Evolutionary conservation across 2,329 filamentous ascomycete genomes (phyloP).

Genomic region (Aureobasidium namibiae): DNA sequence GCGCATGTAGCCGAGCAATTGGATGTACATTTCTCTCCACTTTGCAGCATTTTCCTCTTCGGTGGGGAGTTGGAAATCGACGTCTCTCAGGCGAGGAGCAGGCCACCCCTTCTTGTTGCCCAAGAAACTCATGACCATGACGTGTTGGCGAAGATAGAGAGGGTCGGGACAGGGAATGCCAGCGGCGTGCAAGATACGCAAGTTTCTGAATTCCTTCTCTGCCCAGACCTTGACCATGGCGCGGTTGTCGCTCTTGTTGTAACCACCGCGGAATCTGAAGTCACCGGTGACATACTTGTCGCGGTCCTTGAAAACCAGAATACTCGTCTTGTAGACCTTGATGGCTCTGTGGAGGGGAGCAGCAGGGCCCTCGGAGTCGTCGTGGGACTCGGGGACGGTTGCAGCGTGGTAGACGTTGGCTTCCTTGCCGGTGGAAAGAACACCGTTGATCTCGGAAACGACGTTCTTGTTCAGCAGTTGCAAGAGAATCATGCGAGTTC

Average conservation of each 20-base stretch:
- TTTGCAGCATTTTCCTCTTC: constrained; percentile 53
- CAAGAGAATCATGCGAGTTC: constrained; percentile 89
- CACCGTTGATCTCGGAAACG: constrained; percentile 87
- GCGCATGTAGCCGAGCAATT: constrained; percentile 82
- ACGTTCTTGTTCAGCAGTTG: constrained; percentile 92
- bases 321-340: constrained; percentile 98
- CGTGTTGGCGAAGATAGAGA: constrained; percentile 81
- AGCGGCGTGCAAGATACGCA: constrained; percentile 72
- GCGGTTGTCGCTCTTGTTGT: constrained; percentile 88
- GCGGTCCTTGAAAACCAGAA: constrained; percentile 94
- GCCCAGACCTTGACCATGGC: constrained; percentile 99
- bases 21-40: constrained; percentile 73
- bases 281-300: constrained; percentile 95
- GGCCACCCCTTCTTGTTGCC: constrained; percentile 81
- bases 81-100: constrained; percentile 81
- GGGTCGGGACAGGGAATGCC: constrained; percentile 89
- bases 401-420: constrained; percentile 96
- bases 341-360: constrained; percentile 69
- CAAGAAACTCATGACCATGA: constrained; percentile 89
- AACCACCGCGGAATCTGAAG: constrained; percentile 81
- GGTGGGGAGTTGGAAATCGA: constrained; percentile 52
- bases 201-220: constrained; percentile 94
- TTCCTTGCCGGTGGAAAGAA: constrained; percentile 93
- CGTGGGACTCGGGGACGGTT: constrained; percentile 47
- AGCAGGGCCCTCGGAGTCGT: constrained; percentile 35